Evolutionary conservation across 2,329 filamentous ascomycete species (phyloP).

Genomic region (Venturia effusa): DNA sequence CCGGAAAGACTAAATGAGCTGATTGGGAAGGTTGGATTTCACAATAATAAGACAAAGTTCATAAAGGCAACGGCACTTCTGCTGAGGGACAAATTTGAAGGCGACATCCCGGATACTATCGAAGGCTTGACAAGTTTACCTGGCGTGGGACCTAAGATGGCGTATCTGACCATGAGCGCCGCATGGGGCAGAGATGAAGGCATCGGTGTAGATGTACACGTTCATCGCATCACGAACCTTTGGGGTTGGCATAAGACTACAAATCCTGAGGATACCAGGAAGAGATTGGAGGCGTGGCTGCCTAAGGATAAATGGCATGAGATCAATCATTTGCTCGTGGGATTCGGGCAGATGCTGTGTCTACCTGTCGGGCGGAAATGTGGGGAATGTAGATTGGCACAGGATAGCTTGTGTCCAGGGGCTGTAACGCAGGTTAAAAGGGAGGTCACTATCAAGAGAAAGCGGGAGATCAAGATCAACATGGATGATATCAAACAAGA

Average conservation of each 20-base stretch:
- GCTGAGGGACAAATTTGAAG: slow-evolving; percentile 55
- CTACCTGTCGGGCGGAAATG: slow-evolving; percentile 69
- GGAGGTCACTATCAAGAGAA: slow-evolving; percentile 23
- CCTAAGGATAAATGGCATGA: slow-evolving; percentile 80
- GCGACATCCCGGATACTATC: slow-evolving; percentile 72
- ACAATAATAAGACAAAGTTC: slow-evolving; percentile 85
- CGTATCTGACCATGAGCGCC: slow-evolving; percentile 72
- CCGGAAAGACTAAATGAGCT: slow-evolving; percentile 57
- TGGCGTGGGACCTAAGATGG: slow-evolving; percentile 92
- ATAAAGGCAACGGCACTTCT: slow-evolving; percentile 67
- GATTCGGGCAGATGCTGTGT: slow-evolving; percentile 79
- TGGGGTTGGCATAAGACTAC: slow-evolving; percentile 85
- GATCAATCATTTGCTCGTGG: slow-evolving; percentile 83
- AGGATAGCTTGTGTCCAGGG: slow-evolving; percentile 59
- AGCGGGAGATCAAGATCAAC: slow-evolving; percentile 21
- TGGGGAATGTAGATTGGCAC: slow-evolving; percentile 73
- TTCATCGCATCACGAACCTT: slow-evolving; percentile 86
- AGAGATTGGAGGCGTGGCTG: slow-evolving; percentile 68
- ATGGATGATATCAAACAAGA: slow-evolving; percentile 22
- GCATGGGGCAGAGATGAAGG: slow-evolving; percentile 61
- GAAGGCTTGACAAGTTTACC: slow-evolving; percentile 66
- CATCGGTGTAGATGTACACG: slow-evolving; percentile 90
- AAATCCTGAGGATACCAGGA: slow-evolving; percentile 71
- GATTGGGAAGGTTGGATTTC: slow-evolving; percentile 80
- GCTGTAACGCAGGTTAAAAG: slow-evolving; percentile 40